Percentiles rank a stretch among this genome's conserved stretches.
Evolutionary conservation across 805 yeast genomes (phyloP).

Genomic region (Helenozyma baotianmanensis): DNA sequence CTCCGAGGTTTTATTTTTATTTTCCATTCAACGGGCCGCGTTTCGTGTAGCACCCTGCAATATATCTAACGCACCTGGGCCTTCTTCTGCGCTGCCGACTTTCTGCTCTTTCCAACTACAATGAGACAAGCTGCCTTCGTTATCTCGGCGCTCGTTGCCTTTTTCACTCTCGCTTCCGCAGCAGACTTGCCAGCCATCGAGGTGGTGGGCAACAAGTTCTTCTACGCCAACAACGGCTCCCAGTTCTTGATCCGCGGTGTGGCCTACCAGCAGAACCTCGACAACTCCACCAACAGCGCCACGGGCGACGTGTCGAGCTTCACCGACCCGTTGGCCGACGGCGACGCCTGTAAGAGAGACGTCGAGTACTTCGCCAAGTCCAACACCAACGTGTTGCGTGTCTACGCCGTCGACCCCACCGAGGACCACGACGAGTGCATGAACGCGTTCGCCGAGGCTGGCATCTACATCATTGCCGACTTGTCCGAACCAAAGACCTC

Average conservation of each 20-base stretch:
- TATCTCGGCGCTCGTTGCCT: constrained; percentile 9
- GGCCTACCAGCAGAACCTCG: constrained; percentile 72
- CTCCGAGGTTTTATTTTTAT: no score
- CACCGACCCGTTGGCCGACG: constrained; percentile 77
- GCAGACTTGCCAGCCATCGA: constrained; percentile 41
- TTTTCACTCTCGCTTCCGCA: constrained; percentile 11
- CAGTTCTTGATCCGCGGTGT: constrained; percentile 75
- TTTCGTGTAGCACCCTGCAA: no score
- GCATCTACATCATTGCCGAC: constrained; percentile 42
- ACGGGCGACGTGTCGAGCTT: constrained; percentile 22
- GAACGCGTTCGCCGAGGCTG: constrained; percentile 50
- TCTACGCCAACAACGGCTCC: constrained; percentile 70
- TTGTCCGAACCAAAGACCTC: constrained; percentile 69
- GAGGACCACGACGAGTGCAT: constrained; percentile 63
- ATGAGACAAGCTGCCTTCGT: constrained; percentile 10
- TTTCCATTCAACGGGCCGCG: no score
- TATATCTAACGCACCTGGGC: no score
- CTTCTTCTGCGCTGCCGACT: no score
- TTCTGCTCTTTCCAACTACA: no score
- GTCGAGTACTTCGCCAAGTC: constrained; percentile 68
- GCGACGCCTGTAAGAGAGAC: constrained; percentile 70
- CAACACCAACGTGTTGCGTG: constrained; percentile 75
- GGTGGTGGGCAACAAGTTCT: constrained; percentile 73
- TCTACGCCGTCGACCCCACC: constrained; percentile 76
- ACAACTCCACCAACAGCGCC: constrained; percentile 35